Evolutionary conservation across 331 rosid species (phyloP), one percentile per base, ranked within the genome.

Genomic region (Malus hybrid): DNA sequence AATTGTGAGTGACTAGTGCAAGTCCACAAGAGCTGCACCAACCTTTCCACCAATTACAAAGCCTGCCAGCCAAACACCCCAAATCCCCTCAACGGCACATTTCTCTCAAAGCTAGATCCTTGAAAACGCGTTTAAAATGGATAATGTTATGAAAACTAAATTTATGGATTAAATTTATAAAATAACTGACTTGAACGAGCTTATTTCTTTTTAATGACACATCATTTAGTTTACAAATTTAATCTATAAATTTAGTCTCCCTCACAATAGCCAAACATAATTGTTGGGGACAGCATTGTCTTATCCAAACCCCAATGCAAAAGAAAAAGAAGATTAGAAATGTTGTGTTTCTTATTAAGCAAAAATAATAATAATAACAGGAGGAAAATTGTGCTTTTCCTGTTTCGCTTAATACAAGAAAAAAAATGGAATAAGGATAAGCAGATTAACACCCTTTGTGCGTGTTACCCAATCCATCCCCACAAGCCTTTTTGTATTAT

Each of bases 321-420:
- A 54, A 33, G 10, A 28, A 18, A 15, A 60, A 31, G 61, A 46
- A 31, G 33, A 18, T 2, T 28, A 20, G 31, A 67, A 59, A 27
- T 46, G 68, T 46, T 46, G 4, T 42, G 44, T 55, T 69, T 63
- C 72, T 75, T 80, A 70, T 70, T 75, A 70, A 70, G 72, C 76
- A 52, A 56, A 75, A 64, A 24, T n/a, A 27, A 60, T 13, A 60
- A 44, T 31, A 64, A 24, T n/a, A 27, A 60, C 10, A 46, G 16
- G 15, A 48, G 61, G 27, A 67, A 46, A 61, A 32, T 6, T 6
- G 27, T 31, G 22, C 10, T 6, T 15, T 65, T 39, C 67, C n/a
- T 22, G 42, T 20, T 71, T 39, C 24, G 82, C 78, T 73, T 62
- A 57, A 67, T 73, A 73, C 57, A 59, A 59, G 61, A 55, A 59